Base-by-base conservation (phyloP, 2,329 filamentous ascomycete species). In the Zymoseptoria pseudotritici region DNA sequence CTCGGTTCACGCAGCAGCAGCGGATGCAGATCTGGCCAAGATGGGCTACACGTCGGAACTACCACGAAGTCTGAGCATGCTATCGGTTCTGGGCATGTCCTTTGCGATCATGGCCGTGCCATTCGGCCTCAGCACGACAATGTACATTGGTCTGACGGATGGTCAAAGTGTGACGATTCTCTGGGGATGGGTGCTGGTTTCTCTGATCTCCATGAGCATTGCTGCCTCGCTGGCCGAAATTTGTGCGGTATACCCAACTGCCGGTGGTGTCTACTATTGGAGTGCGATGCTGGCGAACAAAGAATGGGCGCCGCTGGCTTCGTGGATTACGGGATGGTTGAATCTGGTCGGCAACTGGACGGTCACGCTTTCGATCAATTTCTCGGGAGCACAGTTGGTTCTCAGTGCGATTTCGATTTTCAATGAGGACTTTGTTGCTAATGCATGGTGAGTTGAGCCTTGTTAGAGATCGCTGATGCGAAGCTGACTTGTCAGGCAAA, bases 71-170 rank as follows among this genome's bases (percentile, higher is more conserved):
- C 72, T 89, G 63, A 85, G 82, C 70, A 89, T 89, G 85, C 73
- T 89, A 68, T 86, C 83, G 68, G 83, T 90, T 26, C 76, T 90
- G 52, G 87, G 87, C 55, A 69, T 86, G 74, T 88, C 85, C 52
- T 90, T 90, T 70, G 87, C 86, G 56, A 89, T 90, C 72, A 89
- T 90, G 85, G 86, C 86, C 10, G 85, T 86, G 10, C 85, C 85
- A 0, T 88, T 86, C 65, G 86, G 86, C 42, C 77, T 89, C 46
- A 83, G 80, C 29, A 89, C 87, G 17, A 89, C 86, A 1, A 77
- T 90, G 63, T 85, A 83, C 74, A 86, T 88, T 70, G 85, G 84
- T 21, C 78, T 90, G 26, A 82, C 82, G 19, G 85, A 89, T 71
- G 87, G 87, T 21, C 84, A 88, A 71, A 80, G 80, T 51, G 86